Conservation (phyloP, 345 rosid genomes). For the Erysimum cheiranthoides region DNA sequence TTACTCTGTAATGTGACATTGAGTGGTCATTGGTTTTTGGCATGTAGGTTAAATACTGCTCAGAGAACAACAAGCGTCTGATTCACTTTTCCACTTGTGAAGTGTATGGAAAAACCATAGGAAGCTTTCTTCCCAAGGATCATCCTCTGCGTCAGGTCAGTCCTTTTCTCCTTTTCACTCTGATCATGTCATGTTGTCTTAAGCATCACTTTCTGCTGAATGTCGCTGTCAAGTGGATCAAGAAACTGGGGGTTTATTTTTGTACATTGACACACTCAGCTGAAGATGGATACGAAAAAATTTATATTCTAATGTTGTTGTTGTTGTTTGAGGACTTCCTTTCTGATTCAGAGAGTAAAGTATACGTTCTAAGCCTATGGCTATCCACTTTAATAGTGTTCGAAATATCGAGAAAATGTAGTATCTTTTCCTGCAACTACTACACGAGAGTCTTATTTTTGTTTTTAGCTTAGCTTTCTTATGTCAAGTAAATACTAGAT, state of each 20-base stretch:
- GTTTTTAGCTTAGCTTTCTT: slow-evolving; percentile 2
- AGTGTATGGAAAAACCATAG: slow-evolving; percentile 98
- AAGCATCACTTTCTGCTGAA: not conserved
- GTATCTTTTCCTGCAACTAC: slow-evolving; percentile 5
- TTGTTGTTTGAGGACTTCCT: slow-evolving; percentile 12
- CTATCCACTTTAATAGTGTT: slow-evolving; percentile 4
- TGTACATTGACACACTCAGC: not conserved
- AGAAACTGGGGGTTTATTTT: not conserved
- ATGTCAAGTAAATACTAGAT: not conserved
- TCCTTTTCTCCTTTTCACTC: slow-evolving; percentile 31
- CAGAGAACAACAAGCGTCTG: slow-evolving; percentile 96
- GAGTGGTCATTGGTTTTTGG: slow-evolving; percentile 27
- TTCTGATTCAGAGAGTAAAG: not conserved
- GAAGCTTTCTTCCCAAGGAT: slow-evolving; percentile 95
- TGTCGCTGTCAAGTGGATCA: slow-evolving; percentile 20
- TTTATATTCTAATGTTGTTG: not conserved
- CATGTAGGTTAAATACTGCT: slow-evolving; percentile 90
- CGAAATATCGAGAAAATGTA: not conserved
- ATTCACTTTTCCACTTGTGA: slow-evolving; percentile 99
- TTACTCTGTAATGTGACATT: slow-evolving; percentile 29
- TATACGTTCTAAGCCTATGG: not conserved
- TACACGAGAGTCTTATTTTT: not conserved
- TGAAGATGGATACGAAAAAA: not conserved
- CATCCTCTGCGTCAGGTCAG: slow-evolving; percentile 93
- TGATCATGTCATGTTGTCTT: slow-evolving; percentile 27